Conservation (phyloP, 805 yeast genomes). For the Ogataea parapolymorpha region DNA sequence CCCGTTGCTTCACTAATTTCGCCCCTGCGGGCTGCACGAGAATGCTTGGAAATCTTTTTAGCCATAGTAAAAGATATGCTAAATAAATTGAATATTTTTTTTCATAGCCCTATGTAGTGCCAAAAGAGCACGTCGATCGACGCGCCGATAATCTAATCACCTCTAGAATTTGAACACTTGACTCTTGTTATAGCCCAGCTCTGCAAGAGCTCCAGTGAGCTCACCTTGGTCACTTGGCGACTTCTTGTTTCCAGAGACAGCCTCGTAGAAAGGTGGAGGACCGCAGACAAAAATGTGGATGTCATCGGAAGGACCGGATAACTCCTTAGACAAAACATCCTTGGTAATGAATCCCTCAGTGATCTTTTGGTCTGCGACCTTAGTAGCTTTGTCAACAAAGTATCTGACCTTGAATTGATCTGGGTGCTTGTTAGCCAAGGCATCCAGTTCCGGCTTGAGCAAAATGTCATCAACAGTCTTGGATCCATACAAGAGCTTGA, state of each 20-base stretch:
- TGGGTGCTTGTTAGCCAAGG: constrained; percentile 59
- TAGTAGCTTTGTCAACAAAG: constrained; percentile 65
- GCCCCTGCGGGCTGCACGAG: constrained; percentile 78
- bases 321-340: constrained; percentile 59
- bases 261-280: constrained; percentile 87
- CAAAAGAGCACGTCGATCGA: too few relatives aligned
- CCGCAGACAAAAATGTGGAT: constrained; percentile 88
- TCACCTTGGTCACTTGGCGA: constrained; percentile 95
- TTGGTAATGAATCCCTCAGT: constrained; percentile 73
- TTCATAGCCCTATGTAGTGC: too few relatives aligned
- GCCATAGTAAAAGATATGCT: constrained; percentile 19
- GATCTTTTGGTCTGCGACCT: constrained; percentile 47
- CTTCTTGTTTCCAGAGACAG: constrained; percentile 79
- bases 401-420: constrained; percentile 75
- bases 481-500: constrained; percentile 78
- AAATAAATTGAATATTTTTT: neutral
- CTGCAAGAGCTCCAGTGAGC: constrained; percentile 80
- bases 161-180: constrained; percentile 82
- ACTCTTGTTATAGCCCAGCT: constrained; percentile 82
- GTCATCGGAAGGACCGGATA: constrained; percentile 63
- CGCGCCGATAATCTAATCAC: neutral
- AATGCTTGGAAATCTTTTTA: constrained; percentile 53
- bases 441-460: constrained; percentile 74
- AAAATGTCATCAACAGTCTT: constrained; percentile 76
- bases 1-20: constrained; percentile 36